Percentiles rank a stretch among this genome's conserved stretches.
These are phyloP conservation scores for Acrasis kona DNA, from an alignment of 78 protist genomes.

Conservation along the genomic window DNA sequence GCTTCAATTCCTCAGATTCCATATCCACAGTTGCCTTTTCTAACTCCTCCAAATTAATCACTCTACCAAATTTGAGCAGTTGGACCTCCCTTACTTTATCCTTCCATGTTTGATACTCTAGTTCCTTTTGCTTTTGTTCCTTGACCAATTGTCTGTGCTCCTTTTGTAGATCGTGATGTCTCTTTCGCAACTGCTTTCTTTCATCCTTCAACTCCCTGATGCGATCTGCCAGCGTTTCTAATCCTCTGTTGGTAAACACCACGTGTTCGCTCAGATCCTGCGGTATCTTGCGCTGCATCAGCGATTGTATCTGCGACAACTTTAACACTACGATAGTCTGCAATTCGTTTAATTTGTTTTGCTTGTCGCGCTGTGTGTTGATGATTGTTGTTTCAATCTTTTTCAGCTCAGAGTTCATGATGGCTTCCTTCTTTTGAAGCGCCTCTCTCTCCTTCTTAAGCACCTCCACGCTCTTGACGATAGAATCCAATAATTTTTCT, in stretches of 20 bases:
- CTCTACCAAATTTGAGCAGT: slow-evolving; percentile 32
- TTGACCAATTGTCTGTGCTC: slow-evolving; percentile 6
- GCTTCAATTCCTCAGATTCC: slow-evolving; percentile 43
- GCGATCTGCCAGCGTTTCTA: slow-evolving; percentile 1
- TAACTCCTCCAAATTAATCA: slow-evolving; percentile 33
- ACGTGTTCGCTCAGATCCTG: slow-evolving; percentile 4
- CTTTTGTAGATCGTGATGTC: background rate
- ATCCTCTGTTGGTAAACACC: slow-evolving; percentile 25
- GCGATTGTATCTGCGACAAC: slow-evolving; percentile 31
- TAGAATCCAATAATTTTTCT: slow-evolving; percentile 25
- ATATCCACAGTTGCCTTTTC: slow-evolving; percentile 28
- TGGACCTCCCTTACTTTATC: slow-evolving; percentile 36
- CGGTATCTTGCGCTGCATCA: slow-evolving; percentile 9
- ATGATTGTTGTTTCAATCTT: slow-evolving; percentile 19
- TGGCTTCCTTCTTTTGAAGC: slow-evolving; percentile 26
- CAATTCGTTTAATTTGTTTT: slow-evolving; percentile 42
- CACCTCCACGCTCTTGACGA: slow-evolving; percentile 18
- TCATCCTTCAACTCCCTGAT: slow-evolving; percentile 14
- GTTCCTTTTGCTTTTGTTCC: slow-evolving; percentile 10
- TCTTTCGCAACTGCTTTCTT: background rate
- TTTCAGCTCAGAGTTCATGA: background rate
- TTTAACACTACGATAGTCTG: slow-evolving; percentile 22
- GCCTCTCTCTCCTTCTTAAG: slow-evolving; percentile 15
- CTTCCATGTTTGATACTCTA: slow-evolving; percentile 18
- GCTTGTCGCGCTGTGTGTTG: slow-evolving; percentile 33